Evolutionary conservation across 306 rosid species (phyloP), one percentile per base, ranked within the genome.

Genomic region (Acmispon strigosus): DNA sequence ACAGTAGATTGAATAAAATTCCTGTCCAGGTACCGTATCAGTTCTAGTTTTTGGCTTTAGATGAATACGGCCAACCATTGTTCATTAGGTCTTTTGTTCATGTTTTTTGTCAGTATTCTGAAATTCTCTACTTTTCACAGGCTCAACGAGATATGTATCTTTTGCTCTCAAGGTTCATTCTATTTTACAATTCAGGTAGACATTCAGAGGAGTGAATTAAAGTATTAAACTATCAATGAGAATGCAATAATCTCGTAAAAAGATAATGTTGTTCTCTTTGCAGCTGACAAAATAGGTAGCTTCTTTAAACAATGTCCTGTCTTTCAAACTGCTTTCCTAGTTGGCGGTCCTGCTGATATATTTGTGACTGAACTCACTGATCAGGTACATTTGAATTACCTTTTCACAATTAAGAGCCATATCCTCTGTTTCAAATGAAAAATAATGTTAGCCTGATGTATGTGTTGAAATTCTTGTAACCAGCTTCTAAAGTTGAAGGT

Each of bases 401-500:
- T 27, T 45, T 18, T 75, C n/a, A 62, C 18, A 48, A 54, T 9
- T 62, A 19, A 37, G 41, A 75, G 36, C 10, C 20, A 17, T 53
- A 36, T 45, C 39, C 32, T 67, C 49, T 10, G 37, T 55, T 78
- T 49, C 18, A 44, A 29, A 7, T 39, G 8, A 60, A 55, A 66
- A 48, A 70, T 65, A 53, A 58, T 75, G 15, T n/a, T 53, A 44
- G 20, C 75, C 54, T 57, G 27, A 48, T 45, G 19, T 8, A 42
- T 43, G 37, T 66, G 53, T 22, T 19, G 27, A 24, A 42, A 62
- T 15, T 80, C 78, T 41, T 53, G 36, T 55, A 79, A 9, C 70
- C 96, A 95, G 99, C 92, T 95, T 79, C 99, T 80, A 66, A 95
- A 91, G 87, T 77, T 95, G 45, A 95, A 95, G 82, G 92, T 91